Evolutionary conservation across 345 rosid species (phyloP).

Genomic region (Stellera chamaejasme): DNA sequence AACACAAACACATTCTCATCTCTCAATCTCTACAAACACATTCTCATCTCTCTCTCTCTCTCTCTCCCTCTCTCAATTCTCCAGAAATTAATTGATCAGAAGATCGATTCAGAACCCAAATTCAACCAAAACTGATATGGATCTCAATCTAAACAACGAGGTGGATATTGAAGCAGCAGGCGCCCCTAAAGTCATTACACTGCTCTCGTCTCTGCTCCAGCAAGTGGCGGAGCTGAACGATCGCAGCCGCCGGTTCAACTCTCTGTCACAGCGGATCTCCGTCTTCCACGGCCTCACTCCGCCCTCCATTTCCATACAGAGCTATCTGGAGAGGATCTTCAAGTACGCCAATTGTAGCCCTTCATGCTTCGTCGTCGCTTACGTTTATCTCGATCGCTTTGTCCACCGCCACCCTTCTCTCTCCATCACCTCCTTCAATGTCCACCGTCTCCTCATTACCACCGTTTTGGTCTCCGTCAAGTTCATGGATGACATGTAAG

Average conservation of each 20-base stretch:
- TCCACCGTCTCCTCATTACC: slow-evolving; percentile 61
- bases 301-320: slow-evolving; percentile 53
- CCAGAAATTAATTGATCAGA: no score
- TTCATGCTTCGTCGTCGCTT: slow-evolving; percentile 66
- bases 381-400: slow-evolving; percentile 65
- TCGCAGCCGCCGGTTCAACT: slow-evolving; percentile 19
- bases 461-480: slow-evolving; percentile 72
- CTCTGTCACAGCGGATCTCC: slow-evolving; percentile 38
- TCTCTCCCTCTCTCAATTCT: no score
- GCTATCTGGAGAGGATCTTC: slow-evolving; percentile 66
- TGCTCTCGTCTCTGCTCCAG: slow-evolving; percentile 45
- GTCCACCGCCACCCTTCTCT: slow-evolving; percentile 40
- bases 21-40: background rate
- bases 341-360: slow-evolving; percentile 67
- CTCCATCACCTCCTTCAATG: slow-evolving; percentile 55
- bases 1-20: background rate
- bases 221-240: slow-evolving; percentile 43
- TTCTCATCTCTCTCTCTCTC: no score
- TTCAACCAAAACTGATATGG: slow-evolving; percentile 14
- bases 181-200: slow-evolving; percentile 39
- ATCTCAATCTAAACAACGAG: slow-evolving; percentile 7
- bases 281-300: slow-evolving; percentile 43
- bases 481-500: slow-evolving; percentile 85
- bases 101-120: background rate
- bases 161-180: slow-evolving; percentile 1